These are phyloP conservation scores for Eruca vesicaria DNA, from an alignment of 441 rosid genomes.

Conservation along the genomic window DNA sequence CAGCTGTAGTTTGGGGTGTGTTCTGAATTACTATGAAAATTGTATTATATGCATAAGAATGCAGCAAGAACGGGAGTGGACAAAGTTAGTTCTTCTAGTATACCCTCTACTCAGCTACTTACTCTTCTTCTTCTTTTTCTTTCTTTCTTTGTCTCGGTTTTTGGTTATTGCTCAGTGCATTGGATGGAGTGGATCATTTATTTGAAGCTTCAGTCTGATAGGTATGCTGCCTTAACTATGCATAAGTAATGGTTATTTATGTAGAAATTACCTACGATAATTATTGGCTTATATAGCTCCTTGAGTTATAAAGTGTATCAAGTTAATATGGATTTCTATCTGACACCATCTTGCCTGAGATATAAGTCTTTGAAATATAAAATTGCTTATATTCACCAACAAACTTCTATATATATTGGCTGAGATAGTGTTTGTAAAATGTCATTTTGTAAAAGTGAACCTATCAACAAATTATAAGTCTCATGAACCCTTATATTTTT, in stretches of 20 bases:
- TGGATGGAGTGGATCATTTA: conserved; percentile 75
- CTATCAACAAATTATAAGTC: too few relatives aligned
- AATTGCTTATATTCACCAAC: background rate
- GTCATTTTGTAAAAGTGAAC: too few relatives aligned
- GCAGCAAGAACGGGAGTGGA: background rate
- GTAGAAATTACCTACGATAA: background rate
- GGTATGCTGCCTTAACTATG: conserved; percentile 43
- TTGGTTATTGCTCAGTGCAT: conserved; percentile 79
- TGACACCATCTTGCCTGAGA: background rate
- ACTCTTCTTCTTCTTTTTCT: background rate
- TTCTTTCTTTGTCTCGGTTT: conserved; percentile 10
- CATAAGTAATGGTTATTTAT: background rate
- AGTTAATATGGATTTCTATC: background rate
- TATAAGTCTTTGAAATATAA: background rate
- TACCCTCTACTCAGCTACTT: background rate
- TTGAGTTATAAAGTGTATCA: background rate
- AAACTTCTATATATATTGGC: background rate
- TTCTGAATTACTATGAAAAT: too few relatives aligned
- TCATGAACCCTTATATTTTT: too few relatives aligned
- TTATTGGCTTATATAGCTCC: background rate
- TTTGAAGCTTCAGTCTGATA: conserved; percentile 76
- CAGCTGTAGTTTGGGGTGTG: too few relatives aligned
- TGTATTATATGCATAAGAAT: conserved; percentile 5
- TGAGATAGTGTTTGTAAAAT: too few relatives aligned
- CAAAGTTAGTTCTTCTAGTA: background rate